Evolutionary conservation across 129 eudicot genomes (phyloP), one percentile per base, ranked within the genome.

Genomic region (Chrysanthemum makinoi): DNA sequence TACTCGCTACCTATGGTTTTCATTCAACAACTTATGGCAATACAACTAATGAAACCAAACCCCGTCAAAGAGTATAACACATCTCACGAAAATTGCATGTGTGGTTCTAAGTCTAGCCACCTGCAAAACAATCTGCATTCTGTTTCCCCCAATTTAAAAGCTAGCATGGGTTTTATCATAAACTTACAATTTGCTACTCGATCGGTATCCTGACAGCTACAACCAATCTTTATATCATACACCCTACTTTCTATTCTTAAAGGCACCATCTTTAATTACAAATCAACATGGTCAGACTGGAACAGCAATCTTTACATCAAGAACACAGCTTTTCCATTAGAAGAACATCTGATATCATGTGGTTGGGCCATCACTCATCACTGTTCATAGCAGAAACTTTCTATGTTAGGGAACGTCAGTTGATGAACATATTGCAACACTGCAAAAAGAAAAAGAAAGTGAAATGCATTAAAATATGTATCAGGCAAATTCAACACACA

Each of bases 101-200:
- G 57, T 52, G 57, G 57, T 52, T 52, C 57, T 2, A 52, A 52
- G 57, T 52, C n/a, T 52, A 52, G 57, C 57, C 57, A 52, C 57
- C 57, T 17, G n/a, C 57, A 52, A 52, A 52, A 15, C 57, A 52
- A 52, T 52, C 57, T 15, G 2, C 19, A 52, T 52, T 52, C 2
- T 52, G 57, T 52, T 52, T 15, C 57, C 57, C 18, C 57, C 57
- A 52, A 13, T 15, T 17, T 13, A 52, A 52, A 13, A 4, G 57
- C 57, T 13, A 15, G 17, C 17, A 52, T 52, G 57, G 46, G 10
- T 39, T 39, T 39, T 52, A 15, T 52, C 57, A 52, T 52, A 14
- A 16, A 52, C n/a, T 16, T 52, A 52, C 57, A 52, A 13, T 52
- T 15, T 52, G 57, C 57, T 52, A 15, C 57, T 15, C 18, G 57